Evolutionary conservation across 2,329 filamentous ascomycete species (phyloP), one percentile per base, ranked within the genome.

Genomic region (Drechmeria coniospora): DNA sequence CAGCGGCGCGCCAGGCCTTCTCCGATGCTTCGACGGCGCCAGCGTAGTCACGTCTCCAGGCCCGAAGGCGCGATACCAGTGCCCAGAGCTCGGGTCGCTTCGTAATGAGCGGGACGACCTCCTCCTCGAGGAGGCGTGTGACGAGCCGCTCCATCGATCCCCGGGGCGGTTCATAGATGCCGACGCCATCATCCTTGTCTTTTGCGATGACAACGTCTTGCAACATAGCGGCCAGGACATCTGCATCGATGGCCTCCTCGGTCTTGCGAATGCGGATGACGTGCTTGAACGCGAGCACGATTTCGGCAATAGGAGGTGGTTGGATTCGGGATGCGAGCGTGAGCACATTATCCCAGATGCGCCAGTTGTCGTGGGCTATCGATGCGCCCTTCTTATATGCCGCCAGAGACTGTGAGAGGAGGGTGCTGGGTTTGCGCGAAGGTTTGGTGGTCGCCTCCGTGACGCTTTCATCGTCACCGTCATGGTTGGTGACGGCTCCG

Each of bases 271-370:
- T 70, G 15, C 78, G 72, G 29, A 93, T 71, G 28, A 95, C 65
- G 34, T 77, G 72, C 22, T 67, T 69, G 33, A 90, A 66, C 0
- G 82, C 82, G 4, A 76, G 63, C 18, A 93, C 58, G 27, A 93
- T 70, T 35, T 94, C 83, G 1, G 61, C 51, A 45, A 83, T 74
- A 1, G 78, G 72, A 0, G 81, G 77, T 0, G 87, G 86, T 1
- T 64, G 65, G 16, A 90, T 68, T 2, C 82, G 79, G 0, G 80
- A 72, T 0, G 81, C 79, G 14, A 95, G 75, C 0, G 84, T 90
- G 32, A 98, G 69, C 11, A 95, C 78, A 43, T 98, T 98, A 47
- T 92, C 82, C 87, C 87, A 95, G 50, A 98, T 94, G 40, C 82
- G 75, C 67, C 79, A 81, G 55, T 87, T 87, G 41, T 84, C 76